These are phyloP conservation scores for Epichloe amarillans DNA, from an alignment of 2,329 filamentous ascomycete species.

Conservation along the genomic window DNA sequence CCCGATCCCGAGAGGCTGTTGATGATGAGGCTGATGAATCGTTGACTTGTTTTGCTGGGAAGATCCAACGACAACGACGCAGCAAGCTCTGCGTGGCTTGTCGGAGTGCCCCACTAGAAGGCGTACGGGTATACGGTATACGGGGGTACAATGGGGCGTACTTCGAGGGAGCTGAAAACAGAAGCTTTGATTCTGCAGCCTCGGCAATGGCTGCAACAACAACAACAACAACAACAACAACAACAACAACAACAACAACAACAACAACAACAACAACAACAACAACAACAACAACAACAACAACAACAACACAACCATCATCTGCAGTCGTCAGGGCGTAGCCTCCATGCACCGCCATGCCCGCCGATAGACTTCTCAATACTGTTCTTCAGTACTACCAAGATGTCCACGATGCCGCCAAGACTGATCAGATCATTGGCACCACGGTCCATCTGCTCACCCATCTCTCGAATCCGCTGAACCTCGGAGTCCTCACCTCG, in stretches of 20 bases:
- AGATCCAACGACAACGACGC: not conserved
- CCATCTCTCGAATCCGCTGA: constrained; percentile 60
- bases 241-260: not conserved
- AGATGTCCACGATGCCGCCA: constrained; percentile 35
- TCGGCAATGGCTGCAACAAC: constrained; percentile 11
- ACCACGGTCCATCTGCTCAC: constrained; percentile 56
- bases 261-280: not conserved
- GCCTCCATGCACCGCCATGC: constrained; percentile 31
- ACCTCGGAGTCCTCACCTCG: constrained; percentile 58
- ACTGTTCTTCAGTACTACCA: constrained; percentile 49
- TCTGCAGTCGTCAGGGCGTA: not conserved
- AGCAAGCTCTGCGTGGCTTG: not conserved
- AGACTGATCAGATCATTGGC: constrained; percentile 45
- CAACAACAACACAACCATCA: not conserved
- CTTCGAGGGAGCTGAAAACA: not conserved
- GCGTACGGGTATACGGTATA: too few relatives aligned
- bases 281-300: not conserved
- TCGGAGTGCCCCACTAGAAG: not conserved
- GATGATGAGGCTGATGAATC: not conserved
- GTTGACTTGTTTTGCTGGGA: not conserved
- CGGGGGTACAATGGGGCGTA: too few relatives aligned
- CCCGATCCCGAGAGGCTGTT: not conserved
- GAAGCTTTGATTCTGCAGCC: constrained; percentile 8
- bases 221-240: not conserved
- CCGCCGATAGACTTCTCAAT: constrained; percentile 52